Percentiles rank a stretch among this genome's conserved stretches.
phyloP scores from a whole-genome alignment of 1,284 basidiomycete genomes.

The Puccinia polysora region DNA sequence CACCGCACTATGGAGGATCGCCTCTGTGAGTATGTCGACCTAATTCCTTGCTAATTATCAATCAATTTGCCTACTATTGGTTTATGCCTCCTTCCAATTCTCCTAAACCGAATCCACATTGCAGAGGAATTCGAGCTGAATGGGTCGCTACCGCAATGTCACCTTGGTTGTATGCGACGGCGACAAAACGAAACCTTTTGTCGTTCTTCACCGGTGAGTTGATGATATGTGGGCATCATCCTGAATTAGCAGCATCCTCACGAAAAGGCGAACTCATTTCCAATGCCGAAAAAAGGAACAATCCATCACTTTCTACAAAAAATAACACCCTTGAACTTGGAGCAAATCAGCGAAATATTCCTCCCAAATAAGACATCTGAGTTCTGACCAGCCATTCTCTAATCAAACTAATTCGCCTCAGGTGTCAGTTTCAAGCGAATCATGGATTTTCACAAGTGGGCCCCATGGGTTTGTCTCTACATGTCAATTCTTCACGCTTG shows the following conservation, averaged over 20 bases:
- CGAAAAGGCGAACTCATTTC: no score
- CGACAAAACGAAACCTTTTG: neutral
- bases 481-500: constrained; percentile 10
- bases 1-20: neutral
- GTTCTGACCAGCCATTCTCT: neutral
- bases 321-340: no score
- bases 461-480: constrained; percentile 12
- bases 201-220: constrained; percentile 2
- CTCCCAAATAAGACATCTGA: no score
- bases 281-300: no score
- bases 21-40: neutral
- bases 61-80: no score
- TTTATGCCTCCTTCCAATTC: neutral
- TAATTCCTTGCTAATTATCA: neutral
- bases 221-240: neutral
- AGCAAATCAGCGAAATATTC: no score
- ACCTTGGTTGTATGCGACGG: constrained; percentile 9
- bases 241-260: neutral
- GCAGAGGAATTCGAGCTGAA: constrained; percentile 7
- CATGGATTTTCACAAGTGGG: no score
- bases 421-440: neutral
- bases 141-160: constrained; percentile 12
- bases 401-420: no score
- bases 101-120: no score
- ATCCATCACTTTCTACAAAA: no score